Base-by-base conservation (phyloP, 495 filamentous ascomycete genomes). In the Talaromyces nanjingensis region DNA sequence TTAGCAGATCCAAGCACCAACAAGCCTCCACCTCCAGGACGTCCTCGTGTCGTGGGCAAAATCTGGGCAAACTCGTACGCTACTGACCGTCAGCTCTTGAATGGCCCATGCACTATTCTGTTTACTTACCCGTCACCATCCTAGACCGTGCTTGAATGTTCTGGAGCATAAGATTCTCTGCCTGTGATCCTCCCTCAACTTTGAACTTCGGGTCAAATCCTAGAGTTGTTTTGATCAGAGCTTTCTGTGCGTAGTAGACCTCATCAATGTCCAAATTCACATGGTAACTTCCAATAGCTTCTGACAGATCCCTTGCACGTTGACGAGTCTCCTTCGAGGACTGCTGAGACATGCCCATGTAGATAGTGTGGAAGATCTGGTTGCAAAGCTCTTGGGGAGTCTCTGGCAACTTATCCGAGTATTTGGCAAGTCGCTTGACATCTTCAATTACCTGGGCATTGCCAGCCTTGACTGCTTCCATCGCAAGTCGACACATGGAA, bases 341-440 rank as follows among this genome's bases (percentile, higher is more conserved):
- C 64, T 96, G 88, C 60, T 83, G 79, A 39, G 81, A 72, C 78
- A 85, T 96, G 11, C 93, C 93, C 89, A 97, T 91, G 73, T 89
- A 97, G 52, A 68, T 70, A 20, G 92, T 96, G 57, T 86, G 82
- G 69, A 96, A 91, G 31, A 94, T 79, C 22, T 73, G 76, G 59
- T 80, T 74, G 80, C 85, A 83, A 18, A 91, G 78, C 37, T 89
- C 87, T 68, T 90, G 79, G 0, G 84, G 79, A 0, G 80, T 83
- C 39, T 76, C 73, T 6, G 76, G 75, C 71, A 79, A 66, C 81
- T 81, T 65, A 77, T 53, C 3, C 77, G 68, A 6, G 59, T 71
- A 7, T n/a, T 73, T 4, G 87, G 89, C 2, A 9, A 96, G 82
- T 3, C 83, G 78, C 29, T 81, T 83, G 1, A 87, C 82, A 69